Evolutionary conservation across 805 yeast species (phyloP), one percentile per base, ranked within the genome.

Genomic region (Ogataea pini): DNA sequence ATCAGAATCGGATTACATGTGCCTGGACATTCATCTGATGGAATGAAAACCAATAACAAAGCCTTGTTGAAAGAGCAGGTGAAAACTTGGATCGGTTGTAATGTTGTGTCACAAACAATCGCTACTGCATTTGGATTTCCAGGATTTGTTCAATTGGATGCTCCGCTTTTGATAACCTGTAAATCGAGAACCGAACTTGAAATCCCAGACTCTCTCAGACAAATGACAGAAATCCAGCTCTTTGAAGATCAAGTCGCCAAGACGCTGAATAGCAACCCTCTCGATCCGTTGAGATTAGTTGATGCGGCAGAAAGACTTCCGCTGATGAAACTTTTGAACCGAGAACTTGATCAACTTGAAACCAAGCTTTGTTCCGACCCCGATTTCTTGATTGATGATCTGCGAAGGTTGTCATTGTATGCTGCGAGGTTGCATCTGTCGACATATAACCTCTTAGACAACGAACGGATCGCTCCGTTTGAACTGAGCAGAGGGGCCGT

Each of bases 41-140:
- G 77, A 31, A 70, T 72, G 64, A 72, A 69, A 58, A 71, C 74
- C 46, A 71, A 60, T 50, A 77, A 64, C 72, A 70, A 70, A 40
- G 68, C 68, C 29, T 65, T 82, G 59, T 66, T 86, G 13, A 78
- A 78, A 22, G 99, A 94, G 67, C 96, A 89, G 59, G 76, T 83
- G 28, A 78, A 85, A 50, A 92, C 99, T 0, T 92, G 99, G 99
- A 80, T 89, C n/a, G 80, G 89, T 9, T 89, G 97, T 61, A 94
- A 94, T 62, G 78, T 88, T 18, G 96, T 88, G 0, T 86, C 96
- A 2, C 98, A 94, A 66, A 79, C 85, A 2, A 83, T 94, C 51
- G 96, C 96, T 3, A 82, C 96, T 2, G 85, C 96, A 9, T 89
- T 90, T 69, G 99, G 99, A 16, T 91, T 86, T 61, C 99, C 98